A percentile compares a stretch with the other conserved stretches of the same genome.
phyloP scores from a whole-genome alignment of 129 eudicot genomes.

The Flaveria robusta region DNA sequence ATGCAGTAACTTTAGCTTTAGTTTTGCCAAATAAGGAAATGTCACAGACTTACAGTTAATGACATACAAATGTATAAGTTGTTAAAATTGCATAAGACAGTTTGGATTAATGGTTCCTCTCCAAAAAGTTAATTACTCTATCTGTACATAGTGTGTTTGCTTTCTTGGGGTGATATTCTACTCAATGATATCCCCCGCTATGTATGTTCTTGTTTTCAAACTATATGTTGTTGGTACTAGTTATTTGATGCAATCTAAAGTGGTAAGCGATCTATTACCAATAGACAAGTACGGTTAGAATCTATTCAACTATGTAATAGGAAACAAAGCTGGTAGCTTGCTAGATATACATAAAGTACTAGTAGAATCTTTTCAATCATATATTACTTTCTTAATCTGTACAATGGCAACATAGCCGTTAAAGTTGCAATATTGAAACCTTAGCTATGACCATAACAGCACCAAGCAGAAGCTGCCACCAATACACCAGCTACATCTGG shows the following conservation, averaged over 20 bases:
- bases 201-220: constrained; percentile 18
- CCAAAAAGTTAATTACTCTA: background rate
- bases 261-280: constrained; percentile 4
- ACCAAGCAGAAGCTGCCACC: background rate
- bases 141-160: background rate
- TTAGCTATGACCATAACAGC: background rate
- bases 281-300: background rate
- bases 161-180: constrained; percentile 5
- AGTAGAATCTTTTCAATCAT: background rate
- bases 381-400: background rate
- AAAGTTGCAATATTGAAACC: background rate
- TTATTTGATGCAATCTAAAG: background rate
- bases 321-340: constrained; percentile 9
- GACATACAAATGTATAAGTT: constrained; percentile 9
- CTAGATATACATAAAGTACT: background rate
- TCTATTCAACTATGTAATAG: background rate
- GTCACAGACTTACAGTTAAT: background rate
- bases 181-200: constrained; percentile 7
- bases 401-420: background rate
- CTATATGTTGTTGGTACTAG: constrained; percentile 2
- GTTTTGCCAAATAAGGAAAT: constrained; percentile 9
- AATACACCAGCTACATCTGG: background rate
- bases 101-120: constrained; percentile 13
- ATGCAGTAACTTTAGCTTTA: constrained; percentile 13
- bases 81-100: background rate